phyloP scores from a whole-genome alignment of 306 rosid genomes.

The Castanea mollissima region DNA sequence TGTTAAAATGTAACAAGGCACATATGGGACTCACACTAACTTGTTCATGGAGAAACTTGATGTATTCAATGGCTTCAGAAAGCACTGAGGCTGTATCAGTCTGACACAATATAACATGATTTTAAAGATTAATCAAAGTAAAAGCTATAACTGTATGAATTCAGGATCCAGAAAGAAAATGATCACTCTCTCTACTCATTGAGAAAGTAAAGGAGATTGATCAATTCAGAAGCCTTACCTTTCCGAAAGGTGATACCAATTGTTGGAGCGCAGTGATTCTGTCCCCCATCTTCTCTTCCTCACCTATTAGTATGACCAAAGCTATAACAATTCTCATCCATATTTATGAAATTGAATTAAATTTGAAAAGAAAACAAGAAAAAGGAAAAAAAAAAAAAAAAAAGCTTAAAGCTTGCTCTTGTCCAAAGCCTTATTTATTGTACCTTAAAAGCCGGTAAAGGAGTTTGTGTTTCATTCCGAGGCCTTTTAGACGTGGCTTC shows the following conservation, averaged over 20 bases:
- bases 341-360: conserved; percentile 15
- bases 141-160: conserved; percentile 12
- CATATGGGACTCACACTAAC: conserved; percentile 70
- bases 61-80: conserved; percentile 96
- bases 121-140: conserved; percentile 21
- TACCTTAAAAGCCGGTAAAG: conserved; percentile 99
- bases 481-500: conserved; percentile 79
- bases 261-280: conserved; percentile 99
- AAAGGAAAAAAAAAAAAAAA: conserved; percentile 7
- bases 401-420: conserved; percentile 27
- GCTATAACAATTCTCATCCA: conserved; percentile 31
- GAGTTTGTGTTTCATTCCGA: conserved; percentile 75
- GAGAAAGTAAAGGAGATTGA: conserved; percentile 31
- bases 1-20: not conserved
- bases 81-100: conserved; percentile 99
- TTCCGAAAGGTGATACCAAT: conserved; percentile 99
- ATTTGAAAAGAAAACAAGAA: not conserved
- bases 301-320: conserved; percentile 50
- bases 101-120: conserved; percentile 47
- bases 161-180: conserved; percentile 37
- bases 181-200: conserved; percentile 27
- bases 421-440: conserved; percentile 34
- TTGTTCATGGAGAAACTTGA: conserved; percentile 96
- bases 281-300: conserved; percentile 99
- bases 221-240: conserved; percentile 51